Percentiles rank a stretch among this genome's conserved stretches.
Evolutionary conservation across 2,329 filamentous ascomycete genomes (phyloP).

Genomic region (Sordariomycetes sp.): DNA sequence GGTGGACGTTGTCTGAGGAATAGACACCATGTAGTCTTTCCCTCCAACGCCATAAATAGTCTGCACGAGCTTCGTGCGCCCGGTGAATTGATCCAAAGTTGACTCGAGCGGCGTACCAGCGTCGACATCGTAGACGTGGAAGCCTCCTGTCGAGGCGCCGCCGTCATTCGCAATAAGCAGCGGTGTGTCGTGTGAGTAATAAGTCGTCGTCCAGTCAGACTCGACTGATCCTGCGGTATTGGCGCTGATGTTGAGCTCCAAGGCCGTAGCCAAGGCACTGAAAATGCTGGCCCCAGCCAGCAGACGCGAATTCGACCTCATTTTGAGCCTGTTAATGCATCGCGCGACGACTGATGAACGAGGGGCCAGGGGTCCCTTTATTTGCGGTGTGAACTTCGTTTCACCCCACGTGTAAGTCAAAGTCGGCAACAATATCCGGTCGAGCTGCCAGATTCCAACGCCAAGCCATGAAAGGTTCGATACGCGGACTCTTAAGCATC

Average conservation of each 20-base stretch:
- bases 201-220: constrained; percentile 29
- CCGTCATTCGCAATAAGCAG: constrained; percentile 36
- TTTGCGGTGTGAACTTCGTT: too few relatives aligned
- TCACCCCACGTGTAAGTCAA: too few relatives aligned
- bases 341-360: too few relatives aligned
- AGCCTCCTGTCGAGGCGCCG: constrained; percentile 29
- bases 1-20: constrained; percentile 31
- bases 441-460: too few relatives aligned
- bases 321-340: too few relatives aligned
- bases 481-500: too few relatives aligned
- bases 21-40: constrained; percentile 28
- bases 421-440: too few relatives aligned
- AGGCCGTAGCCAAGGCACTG: too few relatives aligned
- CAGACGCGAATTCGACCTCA: too few relatives aligned
- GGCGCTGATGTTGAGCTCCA: constrained; percentile 19
- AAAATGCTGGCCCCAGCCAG: too few relatives aligned
- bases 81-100: constrained; percentile 20
- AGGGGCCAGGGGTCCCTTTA: too few relatives aligned
- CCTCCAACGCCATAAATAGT: constrained; percentile 24
- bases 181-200: constrained; percentile 24
- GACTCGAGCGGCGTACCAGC: constrained; percentile 19
- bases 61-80: constrained; percentile 34
- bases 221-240: constrained; percentile 23
- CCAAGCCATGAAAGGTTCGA: too few relatives aligned
- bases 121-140: constrained; percentile 26